Conservation (phyloP, 225 moss, liverwort and hornwort genomes). For the Anthoceros angustus region DNA sequence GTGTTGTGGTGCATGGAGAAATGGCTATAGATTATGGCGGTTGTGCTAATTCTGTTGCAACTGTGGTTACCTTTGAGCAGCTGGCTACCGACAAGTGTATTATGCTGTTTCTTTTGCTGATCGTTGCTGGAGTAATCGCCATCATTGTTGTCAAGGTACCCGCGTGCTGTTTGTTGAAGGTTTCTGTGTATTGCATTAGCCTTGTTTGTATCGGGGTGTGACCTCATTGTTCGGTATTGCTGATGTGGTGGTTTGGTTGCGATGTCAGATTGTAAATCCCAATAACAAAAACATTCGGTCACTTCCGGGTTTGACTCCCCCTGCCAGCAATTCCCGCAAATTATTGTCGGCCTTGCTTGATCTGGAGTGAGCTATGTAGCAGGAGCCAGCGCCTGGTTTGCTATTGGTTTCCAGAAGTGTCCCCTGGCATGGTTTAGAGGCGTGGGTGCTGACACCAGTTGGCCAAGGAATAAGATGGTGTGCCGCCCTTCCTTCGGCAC, state of each 20-base stretch:
- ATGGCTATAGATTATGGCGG: too few species aligned
- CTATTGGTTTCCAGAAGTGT: too few species aligned
- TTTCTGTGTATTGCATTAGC: neutral
- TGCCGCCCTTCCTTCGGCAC: too few species aligned
- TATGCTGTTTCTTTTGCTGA: constrained; percentile 65
- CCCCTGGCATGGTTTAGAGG: too few species aligned
- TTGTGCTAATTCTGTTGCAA: neutral
- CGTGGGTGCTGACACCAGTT: too few species aligned
- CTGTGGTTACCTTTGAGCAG: constrained; percentile 25
- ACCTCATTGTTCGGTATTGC: neutral
- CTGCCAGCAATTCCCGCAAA: constrained; percentile 19
- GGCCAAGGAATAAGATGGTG: too few species aligned
- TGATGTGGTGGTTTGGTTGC: neutral
- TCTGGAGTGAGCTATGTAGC: neutral
- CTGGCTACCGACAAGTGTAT: constrained; percentile 76
- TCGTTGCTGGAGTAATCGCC: constrained; percentile 66
- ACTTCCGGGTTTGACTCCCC: constrained; percentile 45
- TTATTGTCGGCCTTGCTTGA: neutral
- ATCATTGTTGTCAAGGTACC: constrained; percentile 65
- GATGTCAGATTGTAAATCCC: constrained; percentile 63
- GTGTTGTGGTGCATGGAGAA: too few species aligned
- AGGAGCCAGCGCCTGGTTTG: neutral
- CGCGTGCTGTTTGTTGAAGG: neutral
- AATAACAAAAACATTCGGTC: constrained; percentile 37
- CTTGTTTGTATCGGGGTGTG: neutral